These are phyloP conservation scores for Penicillium goetzii DNA, from an alignment of 495 filamentous ascomycete species.

Conservation along the genomic window DNA sequence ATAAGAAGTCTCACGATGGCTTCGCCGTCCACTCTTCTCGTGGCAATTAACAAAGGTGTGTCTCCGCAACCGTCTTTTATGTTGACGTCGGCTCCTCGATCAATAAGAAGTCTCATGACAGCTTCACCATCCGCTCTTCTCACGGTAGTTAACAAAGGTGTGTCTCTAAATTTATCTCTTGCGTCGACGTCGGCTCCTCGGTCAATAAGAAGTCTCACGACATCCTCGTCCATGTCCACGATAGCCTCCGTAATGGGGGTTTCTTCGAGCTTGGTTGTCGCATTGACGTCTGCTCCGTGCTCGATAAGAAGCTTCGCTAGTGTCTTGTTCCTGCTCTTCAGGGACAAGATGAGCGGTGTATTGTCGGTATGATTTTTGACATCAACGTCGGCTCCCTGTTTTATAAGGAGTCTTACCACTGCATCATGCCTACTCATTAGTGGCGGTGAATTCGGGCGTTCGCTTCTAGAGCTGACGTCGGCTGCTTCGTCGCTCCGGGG, in stretches of 20 bases:
- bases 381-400: slow-evolving; percentile 2
- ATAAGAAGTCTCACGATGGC: slow-evolving; percentile 1
- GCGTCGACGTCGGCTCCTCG: not conserved
- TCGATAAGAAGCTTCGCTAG: slow-evolving; percentile 10
- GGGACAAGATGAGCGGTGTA: not conserved
- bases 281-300: slow-evolving; percentile 4
- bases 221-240: not conserved
- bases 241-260: not conserved
- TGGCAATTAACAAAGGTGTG: not conserved
- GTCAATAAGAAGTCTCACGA: slow-evolving; percentile 8
- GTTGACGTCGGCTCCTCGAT: not conserved
- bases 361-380: not conserved
- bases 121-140: too few species aligned
- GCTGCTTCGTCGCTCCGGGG: not conserved
- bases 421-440: not conserved
- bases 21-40: not conserved
- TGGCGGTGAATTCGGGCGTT: too few species aligned
- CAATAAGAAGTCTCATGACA: not conserved
- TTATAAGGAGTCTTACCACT: not conserved
- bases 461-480: not conserved
- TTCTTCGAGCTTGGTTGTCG: not conserved
- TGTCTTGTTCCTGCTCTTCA: not conserved
- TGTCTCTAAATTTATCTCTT: not conserved
- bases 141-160: not conserved
- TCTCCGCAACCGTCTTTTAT: not conserved